phyloP scores from a whole-genome alignment of 257 asterid species.

The Salvia miltiorrhiza region DNA sequence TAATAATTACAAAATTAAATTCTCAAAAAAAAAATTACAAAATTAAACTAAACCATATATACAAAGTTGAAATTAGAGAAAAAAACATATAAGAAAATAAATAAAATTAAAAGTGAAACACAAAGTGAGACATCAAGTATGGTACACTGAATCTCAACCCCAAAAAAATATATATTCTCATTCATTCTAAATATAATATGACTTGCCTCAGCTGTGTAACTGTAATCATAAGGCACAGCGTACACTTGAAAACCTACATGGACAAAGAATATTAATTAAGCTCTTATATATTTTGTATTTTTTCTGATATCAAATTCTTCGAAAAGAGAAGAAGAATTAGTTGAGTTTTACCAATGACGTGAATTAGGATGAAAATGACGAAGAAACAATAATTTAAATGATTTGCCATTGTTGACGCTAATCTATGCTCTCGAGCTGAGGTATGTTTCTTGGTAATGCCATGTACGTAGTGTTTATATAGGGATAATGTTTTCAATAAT shows the following conservation, averaged over 20 bases:
- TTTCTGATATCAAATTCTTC: too few species aligned
- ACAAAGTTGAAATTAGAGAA: too few species aligned
- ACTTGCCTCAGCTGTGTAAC: constrained; percentile 33
- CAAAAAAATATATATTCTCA: too few species aligned
- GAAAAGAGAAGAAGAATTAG: too few species aligned
- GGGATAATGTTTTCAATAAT: background rate
- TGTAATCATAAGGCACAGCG: constrained; percentile 30
- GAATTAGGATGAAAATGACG: background rate
- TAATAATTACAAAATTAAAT: too few species aligned
- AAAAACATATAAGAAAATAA: too few species aligned
- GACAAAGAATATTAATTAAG: background rate
- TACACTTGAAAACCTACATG: constrained; percentile 21
- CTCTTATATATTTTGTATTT: background rate
- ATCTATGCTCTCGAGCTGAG: background rate
- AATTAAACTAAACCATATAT: too few species aligned
- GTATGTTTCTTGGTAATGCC: background rate
- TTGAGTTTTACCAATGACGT: background rate
- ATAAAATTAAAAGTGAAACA: too few species aligned
- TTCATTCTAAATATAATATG: too few species aligned
- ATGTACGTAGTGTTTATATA: constrained; percentile 6
- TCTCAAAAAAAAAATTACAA: too few species aligned
- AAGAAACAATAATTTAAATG: background rate
- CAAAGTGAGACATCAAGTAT: too few species aligned
- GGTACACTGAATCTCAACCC: too few species aligned
- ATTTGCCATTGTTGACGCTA: constrained; percentile 17